Evolutionary conservation across 306 rosid genomes (phyloP), one percentile per base, ranked within the genome.

Genomic region (Trifolium pratense): DNA sequence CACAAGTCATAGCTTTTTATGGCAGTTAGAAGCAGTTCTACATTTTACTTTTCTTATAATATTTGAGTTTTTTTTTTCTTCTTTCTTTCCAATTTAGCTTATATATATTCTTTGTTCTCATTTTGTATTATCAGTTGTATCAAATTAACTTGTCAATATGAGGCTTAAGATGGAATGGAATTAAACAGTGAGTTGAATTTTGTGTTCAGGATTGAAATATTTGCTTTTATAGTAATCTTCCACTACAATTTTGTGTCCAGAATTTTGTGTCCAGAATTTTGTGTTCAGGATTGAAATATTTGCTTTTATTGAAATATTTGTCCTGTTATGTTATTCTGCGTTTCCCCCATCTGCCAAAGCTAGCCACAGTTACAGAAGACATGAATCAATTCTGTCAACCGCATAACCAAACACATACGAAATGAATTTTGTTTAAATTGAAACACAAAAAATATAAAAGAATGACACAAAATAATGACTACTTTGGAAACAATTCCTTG

Each of bases 1-100:
- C 92, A 84, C 71, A 79, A 71, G 56, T 80, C 86, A 52, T 93
- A 91, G 88, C 86, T 74, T 73, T 84, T 74, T 68, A 9, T 20
- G 63, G 80, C 48, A n/a, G 74, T 46, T 61, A 76, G 77, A 64
- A 25, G 62, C 71, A 73, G 74, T 77, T 70, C 42, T 76, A 25
- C 39, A 34, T 15, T 58, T 76, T 43, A 3, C 10, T 46, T 39
- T 55, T 37, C 13, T 42, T 16, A 17, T 63, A 49, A 39, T 51
- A 49, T 55, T 7, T 21, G 5, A 23, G 39, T 14, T 15, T 69
- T 32, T 57, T 15, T 3, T n/a, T n/a, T n/a, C n/a, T n/a, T 64
- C 10, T 3, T 2, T 21, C 25, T 21, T 64, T 60, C 31, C 75
- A 51, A 25, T 66, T 40, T 53, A 56, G 61, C 77, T 45, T 67